These are phyloP conservation scores for Kwoniella mangroviensis DNA, from an alignment of 768 basidiomycete species.

Conservation along the genomic window DNA sequence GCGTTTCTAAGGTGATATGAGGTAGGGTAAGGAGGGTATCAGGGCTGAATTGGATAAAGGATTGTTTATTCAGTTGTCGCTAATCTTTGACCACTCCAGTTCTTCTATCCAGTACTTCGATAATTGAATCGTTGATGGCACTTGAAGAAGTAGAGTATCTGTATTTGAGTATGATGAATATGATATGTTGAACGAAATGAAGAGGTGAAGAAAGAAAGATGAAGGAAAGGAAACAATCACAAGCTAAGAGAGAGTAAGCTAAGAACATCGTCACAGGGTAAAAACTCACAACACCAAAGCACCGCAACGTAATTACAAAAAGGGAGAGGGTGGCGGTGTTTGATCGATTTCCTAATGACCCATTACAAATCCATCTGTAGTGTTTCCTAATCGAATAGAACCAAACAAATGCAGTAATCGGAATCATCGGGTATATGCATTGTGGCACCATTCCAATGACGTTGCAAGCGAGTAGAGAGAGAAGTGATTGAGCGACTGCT, in stretches of 20 bases:
- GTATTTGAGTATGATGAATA: too few relatives aligned
- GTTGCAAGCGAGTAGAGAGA: background rate
- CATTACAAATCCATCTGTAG: background rate
- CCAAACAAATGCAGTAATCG: background rate
- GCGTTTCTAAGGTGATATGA: background rate
- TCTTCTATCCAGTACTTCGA: background rate
- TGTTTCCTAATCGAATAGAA: background rate
- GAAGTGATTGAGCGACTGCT: background rate
- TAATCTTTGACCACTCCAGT: background rate
- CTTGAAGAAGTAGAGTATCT: too few relatives aligned
- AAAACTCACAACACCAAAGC: background rate
- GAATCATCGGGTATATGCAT: background rate
- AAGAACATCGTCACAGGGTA: too few relatives aligned
- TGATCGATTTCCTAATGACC: constrained; percentile 9
- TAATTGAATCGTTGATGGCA: background rate
- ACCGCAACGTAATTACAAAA: background rate
- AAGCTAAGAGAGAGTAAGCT: too few relatives aligned
- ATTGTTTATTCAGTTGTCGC: background rate
- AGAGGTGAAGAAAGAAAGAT: too few relatives aligned
- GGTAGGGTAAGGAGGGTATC: background rate
- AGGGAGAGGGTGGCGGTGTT: constrained; percentile 4
- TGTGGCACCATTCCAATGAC: background rate
- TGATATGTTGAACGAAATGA: too few relatives aligned
- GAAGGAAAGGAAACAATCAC: too few relatives aligned
- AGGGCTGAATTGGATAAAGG: background rate